Percentiles rank a stretch among this genome's conserved stretches.
These are phyloP conservation scores for Aquilaria sinensis DNA, from an alignment of 345 rosid species.

Conservation along the genomic window DNA sequence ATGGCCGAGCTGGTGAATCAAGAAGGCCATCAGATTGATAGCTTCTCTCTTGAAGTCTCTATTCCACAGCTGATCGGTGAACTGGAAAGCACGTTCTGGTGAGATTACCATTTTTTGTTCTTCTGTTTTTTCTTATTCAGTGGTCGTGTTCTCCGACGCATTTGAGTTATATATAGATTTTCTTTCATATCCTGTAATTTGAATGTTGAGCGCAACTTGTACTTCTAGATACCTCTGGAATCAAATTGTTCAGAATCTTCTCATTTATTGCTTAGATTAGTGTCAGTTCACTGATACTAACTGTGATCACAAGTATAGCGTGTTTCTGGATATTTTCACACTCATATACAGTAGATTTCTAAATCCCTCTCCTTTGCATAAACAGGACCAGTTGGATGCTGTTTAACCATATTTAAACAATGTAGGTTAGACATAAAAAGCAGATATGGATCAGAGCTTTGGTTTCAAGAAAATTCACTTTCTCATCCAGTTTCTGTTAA, in stretches of 20 bases:
- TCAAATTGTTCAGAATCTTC: no score
- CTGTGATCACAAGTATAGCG: no score
- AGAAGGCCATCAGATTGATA: slow-evolving; percentile 52
- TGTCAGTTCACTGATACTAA: not conserved
- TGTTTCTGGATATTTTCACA: no score
- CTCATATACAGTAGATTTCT: no score
- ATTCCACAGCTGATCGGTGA: slow-evolving; percentile 47
- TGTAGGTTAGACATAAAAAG: slow-evolving; percentile 53
- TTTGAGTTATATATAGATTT: not conserved
- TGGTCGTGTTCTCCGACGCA: no score
- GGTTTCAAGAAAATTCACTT: slow-evolving; percentile 39
- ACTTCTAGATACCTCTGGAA: not conserved
- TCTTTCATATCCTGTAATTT: not conserved
- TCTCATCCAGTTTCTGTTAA: slow-evolving; percentile 43
- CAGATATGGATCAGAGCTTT: slow-evolving; percentile 51
- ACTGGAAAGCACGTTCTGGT: slow-evolving; percentile 53
- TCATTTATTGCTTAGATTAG: not conserved
- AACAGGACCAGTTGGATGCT: not conserved
- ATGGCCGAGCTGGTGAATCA: slow-evolving; percentile 55
- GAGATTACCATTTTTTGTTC: slow-evolving; percentile 21
- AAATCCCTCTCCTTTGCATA: no score
- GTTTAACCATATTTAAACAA: slow-evolving; percentile 2
- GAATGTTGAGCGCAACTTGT: not conserved
- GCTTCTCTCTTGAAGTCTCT: slow-evolving; percentile 73
- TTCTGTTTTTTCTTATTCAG: no score